A percentile compares a stretch with the other conserved stretches of the same genome.
Evolutionary conservation across 2,329 filamentous ascomycete genomes (phyloP).

Genomic region (Huntiella bhutanensis): DNA sequence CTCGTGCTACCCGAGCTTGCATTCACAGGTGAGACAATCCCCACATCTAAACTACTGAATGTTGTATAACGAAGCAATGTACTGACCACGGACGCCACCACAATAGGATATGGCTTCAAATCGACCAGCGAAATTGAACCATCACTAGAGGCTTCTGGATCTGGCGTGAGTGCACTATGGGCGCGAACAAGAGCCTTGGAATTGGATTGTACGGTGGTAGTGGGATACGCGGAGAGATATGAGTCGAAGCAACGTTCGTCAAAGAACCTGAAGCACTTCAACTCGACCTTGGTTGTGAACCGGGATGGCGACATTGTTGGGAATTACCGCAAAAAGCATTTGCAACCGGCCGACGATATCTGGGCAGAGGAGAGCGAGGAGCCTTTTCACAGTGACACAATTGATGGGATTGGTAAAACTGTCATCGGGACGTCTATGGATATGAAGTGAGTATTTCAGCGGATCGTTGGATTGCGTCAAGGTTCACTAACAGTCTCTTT

Average conservation of each 20-base stretch:
- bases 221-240: conserved; percentile 49
- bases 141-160: conserved; percentile 40
- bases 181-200: conserved; percentile 40
- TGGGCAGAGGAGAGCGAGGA: conserved; percentile 37
- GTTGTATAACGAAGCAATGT: no score
- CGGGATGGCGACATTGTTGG: conserved; percentile 30
- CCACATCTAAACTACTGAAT: conserved; percentile 15
- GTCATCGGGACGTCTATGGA: conserved; percentile 42
- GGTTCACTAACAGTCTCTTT: no score
- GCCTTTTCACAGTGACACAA: conserved; percentile 25
- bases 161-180: conserved; percentile 46
- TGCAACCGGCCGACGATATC: conserved; percentile 42
- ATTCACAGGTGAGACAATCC: conserved; percentile 21
- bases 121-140: conserved; percentile 42
- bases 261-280: conserved; percentile 21
- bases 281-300: conserved; percentile 28
- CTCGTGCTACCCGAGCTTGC: conserved; percentile 51
- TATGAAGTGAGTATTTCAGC: conserved; percentile 23
- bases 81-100: no score
- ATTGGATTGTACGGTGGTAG: conserved; percentile 41
- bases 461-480: no score
- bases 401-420: conserved; percentile 26
- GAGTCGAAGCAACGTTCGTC: conserved; percentile 1
- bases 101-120: conserved; percentile 47
- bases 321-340: conserved; percentile 33